These are phyloP conservation scores for Zygosaccharomyces sapae DNA, from an alignment of 1,139 yeast species.

Conservation along the genomic window DNA sequence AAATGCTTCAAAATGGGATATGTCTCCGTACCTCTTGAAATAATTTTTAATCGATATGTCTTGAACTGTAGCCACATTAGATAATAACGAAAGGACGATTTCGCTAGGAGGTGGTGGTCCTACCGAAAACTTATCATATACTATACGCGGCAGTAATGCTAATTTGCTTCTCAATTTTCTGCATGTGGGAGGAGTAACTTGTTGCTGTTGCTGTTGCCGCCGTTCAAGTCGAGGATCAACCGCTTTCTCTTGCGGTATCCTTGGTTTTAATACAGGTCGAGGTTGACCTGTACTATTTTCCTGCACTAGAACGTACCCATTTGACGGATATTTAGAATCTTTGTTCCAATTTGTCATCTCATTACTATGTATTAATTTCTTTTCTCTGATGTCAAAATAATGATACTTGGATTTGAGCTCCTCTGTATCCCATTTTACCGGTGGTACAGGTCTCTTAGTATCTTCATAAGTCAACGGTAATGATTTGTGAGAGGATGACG, in stretches of 20 bases:
- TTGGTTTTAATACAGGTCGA: constrained; percentile 34
- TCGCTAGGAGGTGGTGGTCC: constrained; percentile 75
- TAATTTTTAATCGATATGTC: constrained; percentile 43
- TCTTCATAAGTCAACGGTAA: not conserved
- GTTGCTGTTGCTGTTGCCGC: constrained; percentile 9
- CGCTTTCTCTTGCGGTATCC: constrained; percentile 22
- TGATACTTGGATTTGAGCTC: constrained; percentile 29
- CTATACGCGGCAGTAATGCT: constrained; percentile 51
- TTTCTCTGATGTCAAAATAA: constrained; percentile 29
- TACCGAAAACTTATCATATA: constrained; percentile 64
- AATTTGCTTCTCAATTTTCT: constrained; percentile 36
- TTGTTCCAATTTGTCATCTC: constrained; percentile 29
- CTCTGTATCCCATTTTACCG: constrained; percentile 22
- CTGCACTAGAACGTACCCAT: constrained; percentile 56
- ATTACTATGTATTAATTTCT: constrained; percentile 21
- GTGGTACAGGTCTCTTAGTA: constrained; percentile 22
- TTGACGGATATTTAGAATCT: constrained; percentile 36
- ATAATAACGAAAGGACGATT: constrained; percentile 63
- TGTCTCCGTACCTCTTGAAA: constrained; percentile 59
- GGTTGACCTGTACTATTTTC: constrained; percentile 41
- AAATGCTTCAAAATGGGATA: constrained; percentile 53
- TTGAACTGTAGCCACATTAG: constrained; percentile 39
- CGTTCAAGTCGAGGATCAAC: constrained; percentile 41
- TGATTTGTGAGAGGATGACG: not conserved
- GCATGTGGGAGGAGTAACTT: constrained; percentile 24